Base-by-base conservation (phyloP, 1,284 basidiomycete species). In the Inonotus obliquus region DNA sequence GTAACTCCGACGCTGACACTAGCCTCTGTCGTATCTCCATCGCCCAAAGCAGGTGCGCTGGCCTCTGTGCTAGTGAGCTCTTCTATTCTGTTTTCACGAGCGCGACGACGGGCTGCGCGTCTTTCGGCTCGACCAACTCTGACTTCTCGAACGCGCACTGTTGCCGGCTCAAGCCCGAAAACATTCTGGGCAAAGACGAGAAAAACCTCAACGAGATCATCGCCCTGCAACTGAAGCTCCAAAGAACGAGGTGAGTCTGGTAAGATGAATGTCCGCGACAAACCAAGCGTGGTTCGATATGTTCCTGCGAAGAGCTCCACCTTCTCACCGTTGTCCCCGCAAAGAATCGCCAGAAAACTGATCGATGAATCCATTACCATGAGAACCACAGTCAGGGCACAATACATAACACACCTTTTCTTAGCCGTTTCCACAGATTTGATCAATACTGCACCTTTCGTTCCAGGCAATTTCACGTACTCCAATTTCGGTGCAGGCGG, bases 311-410 rank as follows among this genome's bases (percentile, higher is more conserved):
- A 94, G 3, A 94, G 77, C 69, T 94, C 92, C 55, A 94, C 91
- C 69, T 94, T 91, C 75, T 94, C 92, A n/a, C 91, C 92, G 66
- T 85, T 88, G 44, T 94, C 92, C n/a, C 92, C 92, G 66, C 92
- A 94, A 0, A 94, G 79, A 67, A 94, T 94, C 4, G 92, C 92
- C 29, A 94, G 80, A 76, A 93, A 93, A 71, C 91, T 93, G 51
- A 17, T n/a, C 14, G 5, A 27, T 6, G 27, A 52, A 17, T 13
- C 32, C 65, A 0, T n/a, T 39, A 58, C 59, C 45, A 38, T 35
- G 23, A 61, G 9, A 25, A 67, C 23, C 66, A 53, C 65, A 54
- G 44, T 17, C 48, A 23, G 55, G 19, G n/a, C n/a, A 37, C 19
- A 17, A 4, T 4, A 17, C 10, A 21, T 10, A 47, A 71, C 75